phyloP scores from a whole-genome alignment of 345 rosid genomes.

The Bruguiera parviflora region DNA sequence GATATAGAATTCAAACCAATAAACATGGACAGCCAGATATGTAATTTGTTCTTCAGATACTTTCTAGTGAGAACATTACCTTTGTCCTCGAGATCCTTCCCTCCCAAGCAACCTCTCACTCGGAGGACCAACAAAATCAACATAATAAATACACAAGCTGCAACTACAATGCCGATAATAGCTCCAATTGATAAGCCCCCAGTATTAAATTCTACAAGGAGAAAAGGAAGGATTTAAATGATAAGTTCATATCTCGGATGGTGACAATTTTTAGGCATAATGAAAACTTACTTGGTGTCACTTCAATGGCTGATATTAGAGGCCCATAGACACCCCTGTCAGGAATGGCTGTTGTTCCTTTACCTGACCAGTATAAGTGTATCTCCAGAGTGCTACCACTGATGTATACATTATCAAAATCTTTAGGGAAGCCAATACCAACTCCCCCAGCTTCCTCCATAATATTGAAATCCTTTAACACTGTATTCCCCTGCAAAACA shows the following conservation, averaged over 20 bases:
- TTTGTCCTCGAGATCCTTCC: slow-evolving; percentile 48
- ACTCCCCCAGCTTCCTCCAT: slow-evolving; percentile 69
- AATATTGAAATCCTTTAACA: slow-evolving; percentile 58
- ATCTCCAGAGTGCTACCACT: slow-evolving; percentile 70
- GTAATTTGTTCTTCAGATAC: background rate
- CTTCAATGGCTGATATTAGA: slow-evolving; percentile 70
- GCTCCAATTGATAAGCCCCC: slow-evolving; percentile 58
- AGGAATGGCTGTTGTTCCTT: slow-evolving; percentile 74
- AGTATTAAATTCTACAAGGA: slow-evolving; percentile 47
- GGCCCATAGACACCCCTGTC: slow-evolving; percentile 73
- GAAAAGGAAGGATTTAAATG: background rate
- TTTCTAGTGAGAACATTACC: slow-evolving; percentile 27
- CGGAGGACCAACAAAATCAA: slow-evolving; percentile 44
- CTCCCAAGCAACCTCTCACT: slow-evolving; percentile 48
- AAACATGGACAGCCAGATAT: no score
- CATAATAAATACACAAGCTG: slow-evolving; percentile 34
- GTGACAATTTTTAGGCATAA: background rate
- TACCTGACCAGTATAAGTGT: slow-evolving; percentile 71
- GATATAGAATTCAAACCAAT: background rate
- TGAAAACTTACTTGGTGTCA: slow-evolving; percentile 65
- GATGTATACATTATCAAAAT: slow-evolving; percentile 37
- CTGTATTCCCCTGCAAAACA: slow-evolving; percentile 49
- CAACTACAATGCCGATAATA: slow-evolving; percentile 59
- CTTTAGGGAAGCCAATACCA: slow-evolving; percentile 33
- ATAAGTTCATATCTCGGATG: background rate